Percentiles rank a stretch among this genome's conserved stretches.
Evolutionary conservation across 2,329 filamentous ascomycete genomes (phyloP).

Genomic region (Fusarium sp.): DNA sequence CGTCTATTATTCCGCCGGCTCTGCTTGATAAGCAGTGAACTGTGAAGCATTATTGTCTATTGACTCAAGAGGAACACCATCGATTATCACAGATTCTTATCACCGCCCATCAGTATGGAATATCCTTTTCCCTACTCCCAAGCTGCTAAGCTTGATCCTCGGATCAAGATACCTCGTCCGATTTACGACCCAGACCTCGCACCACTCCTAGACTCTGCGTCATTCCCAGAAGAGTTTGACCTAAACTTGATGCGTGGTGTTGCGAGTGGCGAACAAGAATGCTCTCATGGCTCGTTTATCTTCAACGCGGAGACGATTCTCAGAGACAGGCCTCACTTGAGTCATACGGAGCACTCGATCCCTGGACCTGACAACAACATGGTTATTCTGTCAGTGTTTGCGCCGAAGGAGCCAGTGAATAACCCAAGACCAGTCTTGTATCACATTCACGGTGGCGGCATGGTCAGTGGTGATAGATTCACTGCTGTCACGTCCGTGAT

Average conservation of each 20-base stretch:
- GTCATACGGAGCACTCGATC: neutral
- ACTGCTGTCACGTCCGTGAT: neutral
- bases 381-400: neutral
- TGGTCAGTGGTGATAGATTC: constrained; percentile 9
- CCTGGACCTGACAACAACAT: neutral
- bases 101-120: neutral
- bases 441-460: constrained; percentile 10
- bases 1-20: neutral
- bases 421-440: neutral
- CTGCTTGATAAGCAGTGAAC: too few species aligned
- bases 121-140: constrained; percentile 12
- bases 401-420: neutral
- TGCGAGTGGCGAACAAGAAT: neutral
- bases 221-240: constrained; percentile 10
- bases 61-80: neutral
- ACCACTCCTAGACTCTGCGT: constrained; percentile 10
- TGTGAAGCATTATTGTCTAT: too few species aligned
- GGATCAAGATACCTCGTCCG: constrained; percentile 7
- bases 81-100: rapidly evolving
- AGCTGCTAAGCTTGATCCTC: constrained; percentile 5
- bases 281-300: constrained; percentile 9
- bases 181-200: neutral
- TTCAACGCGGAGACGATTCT: constrained; percentile 4
- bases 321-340: neutral
- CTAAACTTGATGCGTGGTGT: constrained; percentile 11